Base-by-base conservation (phyloP, 2,329 filamentous ascomycete species). In the Penicillium glabrum region DNA sequence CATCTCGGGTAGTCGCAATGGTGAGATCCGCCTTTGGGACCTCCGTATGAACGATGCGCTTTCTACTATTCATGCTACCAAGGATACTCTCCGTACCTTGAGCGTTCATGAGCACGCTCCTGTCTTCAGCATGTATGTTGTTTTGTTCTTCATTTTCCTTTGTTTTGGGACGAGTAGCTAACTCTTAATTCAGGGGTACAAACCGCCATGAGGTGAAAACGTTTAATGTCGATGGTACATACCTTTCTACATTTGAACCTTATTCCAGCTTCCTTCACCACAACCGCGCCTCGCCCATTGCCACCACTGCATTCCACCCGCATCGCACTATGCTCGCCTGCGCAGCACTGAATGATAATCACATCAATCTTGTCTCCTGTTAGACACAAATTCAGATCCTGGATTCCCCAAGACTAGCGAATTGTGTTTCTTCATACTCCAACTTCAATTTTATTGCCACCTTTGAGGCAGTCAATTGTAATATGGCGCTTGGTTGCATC, bases 51-150 rank as follows among this genome's bases (percentile, higher is more conserved):
- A 95, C 61, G 83, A 83, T 64, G 87, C 89, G 5, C 80, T 96
- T 50, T 86, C 87, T 58, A 86, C 86, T 2, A 89, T 93, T 67
- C 83, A 86, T 69, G 87, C 89, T 7, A 93, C 90, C 3, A 86
- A 83, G 58, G 87, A 93, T 67, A 89, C 89, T 9, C 82, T 96
- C 59, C 86, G 92, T 54, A 96, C 91, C 19, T 83, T 96, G 56
- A 95, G 90, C 72, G 93, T 95, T 43, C 95, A 99, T 73, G 95
- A 99, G 75, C 95, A 99, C 75, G 86, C 96, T 53, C 95, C 95
- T 26, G 93, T 99, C 13, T 97, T 99, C 79, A 91, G 91, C 65
- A 86, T 93, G 89, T 93, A 87, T 82, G 89, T 86, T 21, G 19
- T 16, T 35, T 39, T n/a, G 19, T 46, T 47, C 19, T 33, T 27